These are phyloP conservation scores for Persicaria tinctoria DNA, from an alignment of 148 eudicot species.

Conservation along the genomic window DNA sequence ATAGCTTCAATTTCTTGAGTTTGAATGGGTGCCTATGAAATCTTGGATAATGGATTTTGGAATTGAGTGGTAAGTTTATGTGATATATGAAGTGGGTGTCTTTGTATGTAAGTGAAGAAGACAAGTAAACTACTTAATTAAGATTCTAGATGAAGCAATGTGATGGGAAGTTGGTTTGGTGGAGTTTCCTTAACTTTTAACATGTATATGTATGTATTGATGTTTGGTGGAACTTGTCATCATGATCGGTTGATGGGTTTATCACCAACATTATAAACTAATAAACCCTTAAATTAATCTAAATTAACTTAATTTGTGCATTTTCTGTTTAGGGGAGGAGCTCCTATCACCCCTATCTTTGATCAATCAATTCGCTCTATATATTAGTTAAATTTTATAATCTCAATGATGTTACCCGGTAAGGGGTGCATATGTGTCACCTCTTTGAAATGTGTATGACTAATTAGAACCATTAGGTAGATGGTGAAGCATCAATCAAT, in stretches of 20 bases:
- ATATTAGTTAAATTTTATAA: no score
- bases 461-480: no score
- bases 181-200: neutral
- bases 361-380: no score
- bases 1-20: neutral
- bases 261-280: neutral
- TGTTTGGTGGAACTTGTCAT: conserved; percentile 11
- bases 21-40: neutral
- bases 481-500: no score
- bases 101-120: neutral
- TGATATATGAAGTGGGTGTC: neutral
- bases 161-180: neutral
- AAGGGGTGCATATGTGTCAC: no score
- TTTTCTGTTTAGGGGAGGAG: no score
- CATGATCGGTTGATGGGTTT: conserved; percentile 5
- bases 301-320: no score
- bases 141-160: conserved; percentile 12
- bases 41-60: neutral
- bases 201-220: neutral
- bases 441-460: no score
- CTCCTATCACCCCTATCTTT: no score
- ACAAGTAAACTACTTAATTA: conserved; percentile 1
- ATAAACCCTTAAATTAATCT: no score
- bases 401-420: no score
- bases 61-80: conserved; percentile 2